Conservation (phyloP, 768 basidiomycete genomes). For the Cubamyces lactineus region DNA sequence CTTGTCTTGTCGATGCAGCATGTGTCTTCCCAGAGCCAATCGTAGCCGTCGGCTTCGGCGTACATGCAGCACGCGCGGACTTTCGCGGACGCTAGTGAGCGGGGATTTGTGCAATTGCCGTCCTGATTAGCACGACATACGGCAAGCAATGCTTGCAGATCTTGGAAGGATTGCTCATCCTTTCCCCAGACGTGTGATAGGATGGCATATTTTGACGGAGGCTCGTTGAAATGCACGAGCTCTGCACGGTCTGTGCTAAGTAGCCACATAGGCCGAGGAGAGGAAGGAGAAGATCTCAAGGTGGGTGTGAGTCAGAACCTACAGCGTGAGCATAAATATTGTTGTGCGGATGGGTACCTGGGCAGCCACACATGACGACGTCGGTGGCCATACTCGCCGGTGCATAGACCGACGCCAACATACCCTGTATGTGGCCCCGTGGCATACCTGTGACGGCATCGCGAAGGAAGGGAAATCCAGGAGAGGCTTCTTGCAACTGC, state of each 20-base stretch:
- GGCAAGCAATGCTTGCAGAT: neutral
- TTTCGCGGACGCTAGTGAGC: neutral
- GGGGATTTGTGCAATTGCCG: neutral
- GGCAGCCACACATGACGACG: neutral
- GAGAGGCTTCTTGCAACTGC: too few relatives aligned
- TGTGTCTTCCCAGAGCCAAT: slow-evolving; percentile 12
- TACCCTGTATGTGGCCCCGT: too few relatives aligned
- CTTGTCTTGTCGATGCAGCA: slow-evolving; percentile 14
- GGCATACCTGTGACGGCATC: too few relatives aligned
- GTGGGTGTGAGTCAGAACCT: neutral
- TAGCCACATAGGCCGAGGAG: slow-evolving; percentile 6
- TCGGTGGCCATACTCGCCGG: too few relatives aligned
- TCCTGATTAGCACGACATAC: neutral
- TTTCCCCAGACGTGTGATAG: slow-evolving; percentile 3
- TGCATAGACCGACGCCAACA: too few relatives aligned
- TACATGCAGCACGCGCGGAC: slow-evolving; percentile 9
- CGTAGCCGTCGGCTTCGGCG: slow-evolving; percentile 7
- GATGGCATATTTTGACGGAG: slow-evolving; percentile 6
- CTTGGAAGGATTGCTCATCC: slow-evolving; percentile 10
- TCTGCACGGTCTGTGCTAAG: neutral
- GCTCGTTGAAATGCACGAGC: slow-evolving; percentile 4
- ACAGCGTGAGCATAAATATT: too few relatives aligned
- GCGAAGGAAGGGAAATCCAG: too few relatives aligned
- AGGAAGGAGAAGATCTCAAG: neutral
- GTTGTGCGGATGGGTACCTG: too few relatives aligned